Base-by-base conservation (phyloP, 495 filamentous ascomycete genomes). In the Darksidea phi region DNA sequence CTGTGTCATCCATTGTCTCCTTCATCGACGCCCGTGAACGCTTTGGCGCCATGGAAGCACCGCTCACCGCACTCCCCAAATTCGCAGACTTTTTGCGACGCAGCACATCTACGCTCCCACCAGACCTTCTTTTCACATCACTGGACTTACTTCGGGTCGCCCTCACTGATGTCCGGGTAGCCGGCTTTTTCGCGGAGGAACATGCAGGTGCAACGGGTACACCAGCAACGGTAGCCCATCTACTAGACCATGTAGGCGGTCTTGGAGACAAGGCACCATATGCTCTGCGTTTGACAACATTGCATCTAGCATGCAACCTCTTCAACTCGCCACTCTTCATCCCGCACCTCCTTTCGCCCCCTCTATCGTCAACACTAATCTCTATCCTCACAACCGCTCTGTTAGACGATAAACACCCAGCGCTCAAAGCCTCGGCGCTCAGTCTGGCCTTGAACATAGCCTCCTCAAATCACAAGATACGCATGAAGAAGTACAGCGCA, bases 401-500 rank as follows among this genome's bases (percentile, higher is more conserved):
- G 4, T 72, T 87, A 2, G 83, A 86, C 67, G 72, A 71, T n/a
- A 48, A 77, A 71, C 71, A 74, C 71, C 18, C 78, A 58, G 71
- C 74, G 28, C 66, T 84, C 20, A 86, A 92, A 28, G 88, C 91
- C 13, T 87, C 90, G 6, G 89, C 91, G 0, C 81, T 91, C 15
- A 87, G 87, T 0, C 74, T 97, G n/a, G 82, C 88, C 0, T 92
- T 92, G 73, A 96, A 97, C 59, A 71, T 97, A 2, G 82, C 90
- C 0, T 73, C 81, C 8, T 79, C 84, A 8, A 90, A 91, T 66
- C 85, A 86, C 68, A 80, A 81, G 48, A 74, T 80, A 37, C 82
- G 90, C 23, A 78, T 79, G 17, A 78, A 81, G 17, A 78, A 80
- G 7, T 70, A 79, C 3, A 73, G 77, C 1, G 87, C 91, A 28